Percentiles rank a stretch among this genome's conserved stretches.
Evolutionary conservation across 257 asterid genomes (phyloP).

Genomic region (Fraxinus americana): DNA sequence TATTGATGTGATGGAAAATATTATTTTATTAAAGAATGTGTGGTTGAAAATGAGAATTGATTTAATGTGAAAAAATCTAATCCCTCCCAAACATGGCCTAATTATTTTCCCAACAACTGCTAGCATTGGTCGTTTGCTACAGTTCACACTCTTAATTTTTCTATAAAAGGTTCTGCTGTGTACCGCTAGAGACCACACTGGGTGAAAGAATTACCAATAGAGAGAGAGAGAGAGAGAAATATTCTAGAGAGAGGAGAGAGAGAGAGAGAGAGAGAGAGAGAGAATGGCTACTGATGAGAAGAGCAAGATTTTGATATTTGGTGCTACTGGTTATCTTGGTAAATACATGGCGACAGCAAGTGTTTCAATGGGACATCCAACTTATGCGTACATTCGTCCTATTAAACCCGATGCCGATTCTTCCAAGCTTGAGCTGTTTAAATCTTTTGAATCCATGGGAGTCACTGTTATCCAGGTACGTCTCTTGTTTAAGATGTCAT

Average conservation of each 20-base stretch:
- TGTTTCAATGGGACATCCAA: slow-evolving; percentile 35
- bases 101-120: neutral
- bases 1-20: too few species aligned
- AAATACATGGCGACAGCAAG: slow-evolving; percentile 36
- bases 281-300: neutral
- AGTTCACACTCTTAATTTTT: too few species aligned
- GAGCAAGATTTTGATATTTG: slow-evolving; percentile 34
- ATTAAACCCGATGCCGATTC: neutral
- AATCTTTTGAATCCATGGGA: slow-evolving; percentile 24
- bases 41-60: too few species aligned
- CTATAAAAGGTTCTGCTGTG: too few species aligned
- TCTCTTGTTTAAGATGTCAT: neutral
- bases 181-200: neutral
- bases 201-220: neutral
- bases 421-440: slow-evolving; percentile 26
- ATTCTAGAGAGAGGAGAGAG: too few species aligned
- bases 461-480: slow-evolving; percentile 28
- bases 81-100: too few species aligned
- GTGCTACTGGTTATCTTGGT: slow-evolving; percentile 39
- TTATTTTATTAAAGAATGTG: too few species aligned
- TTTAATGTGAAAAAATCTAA: too few species aligned
- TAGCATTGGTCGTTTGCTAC: neutral
- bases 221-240: too few species aligned
- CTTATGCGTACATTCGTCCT: slow-evolving; percentile 32
- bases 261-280: neutral